phyloP scores from a whole-genome alignment of 192 early-diverging fungal genomes.

The Umbelopsis sp. region DNA sequence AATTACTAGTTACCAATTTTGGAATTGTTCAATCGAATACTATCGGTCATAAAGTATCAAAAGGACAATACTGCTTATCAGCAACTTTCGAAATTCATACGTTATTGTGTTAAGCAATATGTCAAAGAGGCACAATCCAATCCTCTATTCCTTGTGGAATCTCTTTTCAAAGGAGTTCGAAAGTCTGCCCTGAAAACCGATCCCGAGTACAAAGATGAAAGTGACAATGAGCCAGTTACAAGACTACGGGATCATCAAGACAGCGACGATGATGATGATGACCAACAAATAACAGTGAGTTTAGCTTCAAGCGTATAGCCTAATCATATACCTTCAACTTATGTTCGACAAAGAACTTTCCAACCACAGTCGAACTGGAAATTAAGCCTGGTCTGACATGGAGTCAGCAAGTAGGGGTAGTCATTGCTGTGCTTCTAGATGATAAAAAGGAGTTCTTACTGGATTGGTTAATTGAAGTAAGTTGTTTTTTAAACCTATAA shows the following conservation, averaged over 20 bases:
- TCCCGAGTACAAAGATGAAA: slow-evolving; percentile 16
- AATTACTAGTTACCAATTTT: slow-evolving; percentile 53
- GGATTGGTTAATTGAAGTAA: slow-evolving; percentile 46
- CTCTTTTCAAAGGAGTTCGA: slow-evolving; percentile 51
- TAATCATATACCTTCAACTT: background rate
- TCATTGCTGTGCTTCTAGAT: slow-evolving; percentile 47
- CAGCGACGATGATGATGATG: slow-evolving; percentile 30
- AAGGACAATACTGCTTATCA: slow-evolving; percentile 33
- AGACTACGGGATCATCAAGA: slow-evolving; percentile 19
- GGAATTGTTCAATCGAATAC: slow-evolving; percentile 66
- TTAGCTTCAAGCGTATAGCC: background rate
- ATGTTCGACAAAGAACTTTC: slow-evolving; percentile 1
- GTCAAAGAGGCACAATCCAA: slow-evolving; percentile 55
- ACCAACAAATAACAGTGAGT: slow-evolving; percentile 31
- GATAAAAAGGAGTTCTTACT: slow-evolving; percentile 42
- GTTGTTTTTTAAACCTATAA: background rate
- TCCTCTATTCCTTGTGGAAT: slow-evolving; percentile 62
- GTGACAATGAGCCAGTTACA: background rate
- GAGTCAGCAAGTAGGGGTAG: slow-evolving; percentile 53
- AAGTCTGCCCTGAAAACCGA: slow-evolving; percentile 33
- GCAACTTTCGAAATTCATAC: slow-evolving; percentile 60
- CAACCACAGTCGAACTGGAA: slow-evolving; percentile 26
- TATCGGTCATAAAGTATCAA: slow-evolving; percentile 36
- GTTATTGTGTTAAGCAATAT: slow-evolving; percentile 54
- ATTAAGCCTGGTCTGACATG: slow-evolving; percentile 41